Evolutionary conservation across 768 basidiomycete species (phyloP), one percentile per base, ranked within the genome.

Genomic region (Kwoniella bestiolae): DNA sequence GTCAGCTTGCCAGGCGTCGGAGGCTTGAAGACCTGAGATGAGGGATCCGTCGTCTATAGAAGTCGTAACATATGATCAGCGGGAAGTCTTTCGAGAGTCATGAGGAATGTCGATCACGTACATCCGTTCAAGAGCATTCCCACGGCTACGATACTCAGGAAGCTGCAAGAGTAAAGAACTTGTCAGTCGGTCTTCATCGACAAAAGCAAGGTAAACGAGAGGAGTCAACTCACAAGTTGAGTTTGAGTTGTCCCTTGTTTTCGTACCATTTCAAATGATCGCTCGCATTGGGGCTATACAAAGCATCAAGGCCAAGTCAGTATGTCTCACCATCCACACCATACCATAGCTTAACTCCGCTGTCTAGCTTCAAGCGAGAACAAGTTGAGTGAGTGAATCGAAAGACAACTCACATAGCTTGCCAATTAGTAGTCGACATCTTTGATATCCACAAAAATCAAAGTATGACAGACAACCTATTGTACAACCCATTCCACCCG

Each of bases 91-190:
- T 7, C n/a, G 23, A 3, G 23, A 32, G 16, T 2, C 51, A 53
- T 47, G 9, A 18, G n/a, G 52, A 23, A n/a, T 29, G 16, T 9
- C 3, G 14, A 28, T 14, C 4, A 74, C 79, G 6, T 63, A 80
- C 76, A 82, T 49, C 81, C 81, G 41, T 82, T 82, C 35, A 82
- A 63, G 47, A 82, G 57, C 80, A 82, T 80, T 31, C 81, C 81
- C 23, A 80, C 74, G 41, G 80, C 79, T 70, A 82, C 80, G 66
- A 81, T 69, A 44, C 75, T 76, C 69, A 82, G 57, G 59, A 81
- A 82, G 63, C 80, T 81, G 61, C 14, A 9, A 58, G 23, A 1
- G 12, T 3, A 52, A 55, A 18, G 66, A 46, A 29, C 49, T 9
- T 23, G 31, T 5, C 56, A 44, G 23, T 32, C 47, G 28, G 16